Conservation (phyloP, 805 yeast genomes). For the Komagataella kurtzmanii region DNA sequence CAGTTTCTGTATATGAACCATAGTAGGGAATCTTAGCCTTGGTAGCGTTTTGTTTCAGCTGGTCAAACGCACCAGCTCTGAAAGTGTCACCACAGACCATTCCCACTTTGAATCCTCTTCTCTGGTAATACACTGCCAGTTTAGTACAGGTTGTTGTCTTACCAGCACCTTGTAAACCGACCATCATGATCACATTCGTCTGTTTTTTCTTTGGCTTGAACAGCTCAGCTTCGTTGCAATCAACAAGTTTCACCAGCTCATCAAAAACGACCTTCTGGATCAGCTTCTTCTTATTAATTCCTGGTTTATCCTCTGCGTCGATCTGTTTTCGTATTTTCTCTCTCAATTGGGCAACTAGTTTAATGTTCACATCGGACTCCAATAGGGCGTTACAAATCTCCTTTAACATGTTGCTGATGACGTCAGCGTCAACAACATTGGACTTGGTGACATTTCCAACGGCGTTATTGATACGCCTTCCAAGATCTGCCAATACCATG, state of each 20-base stretch:
- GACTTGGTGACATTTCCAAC: constrained; percentile 50
- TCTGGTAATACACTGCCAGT: constrained; percentile 85
- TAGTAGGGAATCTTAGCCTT: constrained; percentile 89
- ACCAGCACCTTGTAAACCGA: constrained; percentile 98
- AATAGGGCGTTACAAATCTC: constrained; percentile 82
- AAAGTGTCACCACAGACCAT: constrained; percentile 98
- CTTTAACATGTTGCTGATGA: constrained; percentile 63
- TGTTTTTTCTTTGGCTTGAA: constrained; percentile 82
- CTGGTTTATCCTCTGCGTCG: constrained; percentile 36
- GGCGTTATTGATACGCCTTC: constrained; percentile 64
- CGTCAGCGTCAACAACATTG: constrained; percentile 38
- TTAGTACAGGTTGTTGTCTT: constrained; percentile 97
- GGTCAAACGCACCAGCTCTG: constrained; percentile 99
- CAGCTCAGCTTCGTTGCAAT: constrained; percentile 29
- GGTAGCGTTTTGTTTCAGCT: constrained; percentile 92
- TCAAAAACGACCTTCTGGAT: constrained; percentile 90
- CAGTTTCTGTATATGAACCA: constrained; percentile 92
- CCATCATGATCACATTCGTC: constrained; percentile 84
- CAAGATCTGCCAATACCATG: constrained; percentile 75
- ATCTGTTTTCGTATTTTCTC: constrained; percentile 53
- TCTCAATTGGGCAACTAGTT: constrained; percentile 65
- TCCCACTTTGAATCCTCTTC: constrained; percentile 90
- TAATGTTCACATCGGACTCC: constrained; percentile 90
- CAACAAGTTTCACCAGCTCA: constrained; percentile 79
- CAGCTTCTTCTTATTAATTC: constrained; percentile 60